These are phyloP conservation scores for Wickerhamomyces subpelliculosus DNA, from an alignment of 805 yeast genomes.

Conservation along the genomic window DNA sequence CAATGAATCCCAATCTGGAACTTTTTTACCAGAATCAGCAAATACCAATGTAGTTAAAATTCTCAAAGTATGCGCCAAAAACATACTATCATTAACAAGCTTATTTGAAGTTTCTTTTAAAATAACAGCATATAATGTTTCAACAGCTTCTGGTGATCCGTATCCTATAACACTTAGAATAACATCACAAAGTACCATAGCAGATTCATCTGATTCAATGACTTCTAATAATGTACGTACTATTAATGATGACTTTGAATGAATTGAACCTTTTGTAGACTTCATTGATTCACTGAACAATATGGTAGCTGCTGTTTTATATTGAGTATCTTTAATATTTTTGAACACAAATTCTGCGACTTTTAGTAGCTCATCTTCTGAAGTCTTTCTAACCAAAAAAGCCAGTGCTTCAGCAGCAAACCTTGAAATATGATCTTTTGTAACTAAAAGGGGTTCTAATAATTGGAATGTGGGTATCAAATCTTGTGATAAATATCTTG, in stretches of 20 bases:
- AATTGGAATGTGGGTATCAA: conserved; percentile 61
- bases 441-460: conserved; percentile 56
- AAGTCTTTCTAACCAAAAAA: conserved; percentile 68
- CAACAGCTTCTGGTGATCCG: conserved; percentile 42
- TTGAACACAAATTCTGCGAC: conserved; percentile 40
- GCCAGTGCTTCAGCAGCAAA: conserved; percentile 91
- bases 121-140: conserved; percentile 33
- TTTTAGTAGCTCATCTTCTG: conserved; percentile 34
- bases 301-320: conserved; percentile 49
- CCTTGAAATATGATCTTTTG: conserved; percentile 62
- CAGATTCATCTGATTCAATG: conserved; percentile 13
- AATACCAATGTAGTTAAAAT: conserved; percentile 45
- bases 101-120: conserved; percentile 16
- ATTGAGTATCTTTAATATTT: conserved; percentile 36
- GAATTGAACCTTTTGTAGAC: conserved; percentile 64
- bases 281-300: conserved; percentile 70
- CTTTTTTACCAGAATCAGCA: conserved; percentile 66
- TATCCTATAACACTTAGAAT: conserved; percentile 46
- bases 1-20: conserved; percentile 41
- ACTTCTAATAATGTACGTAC: conserved; percentile 37
- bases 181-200: conserved; percentile 51
- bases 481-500: conserved; percentile 55
- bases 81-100: conserved; percentile 8
- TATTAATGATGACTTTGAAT: conserved; percentile 58
- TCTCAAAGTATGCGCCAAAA: conserved; percentile 17